A percentile compares a stretch with the other conserved stretches of the same genome.
Conservation (phyloP, 352 stramenopile species). For the Proteromonas lacertae region DNA sequence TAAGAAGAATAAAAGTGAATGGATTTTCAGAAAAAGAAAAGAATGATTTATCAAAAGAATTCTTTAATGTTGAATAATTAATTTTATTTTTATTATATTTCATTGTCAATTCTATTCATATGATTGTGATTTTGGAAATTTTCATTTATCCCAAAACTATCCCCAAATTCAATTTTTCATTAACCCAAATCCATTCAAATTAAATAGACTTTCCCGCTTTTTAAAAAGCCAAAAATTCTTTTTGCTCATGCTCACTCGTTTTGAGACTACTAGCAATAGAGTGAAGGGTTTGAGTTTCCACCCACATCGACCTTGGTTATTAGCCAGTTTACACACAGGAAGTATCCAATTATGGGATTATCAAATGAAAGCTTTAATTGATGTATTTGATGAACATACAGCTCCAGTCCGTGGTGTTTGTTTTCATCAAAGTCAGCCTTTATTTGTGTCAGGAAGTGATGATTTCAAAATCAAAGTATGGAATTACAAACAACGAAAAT, state of each 20-base stretch:
- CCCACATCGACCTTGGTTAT: conserved; percentile 83
- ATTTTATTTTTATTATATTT: background rate
- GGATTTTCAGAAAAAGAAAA: too few relatives aligned
- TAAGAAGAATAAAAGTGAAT: too few relatives aligned
- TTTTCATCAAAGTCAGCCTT: conserved; percentile 81
- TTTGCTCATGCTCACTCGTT: conserved; percentile 77
- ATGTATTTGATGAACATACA: conserved; percentile 95
- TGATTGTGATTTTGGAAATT: background rate
- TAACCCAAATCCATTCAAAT: background rate
- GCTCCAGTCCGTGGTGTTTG: conserved; percentile 89
- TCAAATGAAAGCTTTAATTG: conserved; percentile 86
- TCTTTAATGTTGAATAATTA: background rate
- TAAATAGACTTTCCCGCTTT: background rate
- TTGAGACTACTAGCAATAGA: conserved; percentile 95
- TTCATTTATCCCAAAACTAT: background rate
- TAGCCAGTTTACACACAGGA: conserved; percentile 95
- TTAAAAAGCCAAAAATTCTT: background rate
- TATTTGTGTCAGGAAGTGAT: conserved; percentile 91
- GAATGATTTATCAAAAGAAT: background rate
- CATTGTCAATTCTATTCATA: background rate
- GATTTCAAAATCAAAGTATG: conserved; percentile 99
- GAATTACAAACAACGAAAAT: conserved; percentile 94
- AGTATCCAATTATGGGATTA: conserved; percentile 90
- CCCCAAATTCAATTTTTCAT: background rate
- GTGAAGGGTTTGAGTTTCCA: conserved; percentile 98